Evolutionary conservation across 192 early-diverging fungal genomes (phyloP).

Genomic region (Radiomyces spectabilis): DNA sequence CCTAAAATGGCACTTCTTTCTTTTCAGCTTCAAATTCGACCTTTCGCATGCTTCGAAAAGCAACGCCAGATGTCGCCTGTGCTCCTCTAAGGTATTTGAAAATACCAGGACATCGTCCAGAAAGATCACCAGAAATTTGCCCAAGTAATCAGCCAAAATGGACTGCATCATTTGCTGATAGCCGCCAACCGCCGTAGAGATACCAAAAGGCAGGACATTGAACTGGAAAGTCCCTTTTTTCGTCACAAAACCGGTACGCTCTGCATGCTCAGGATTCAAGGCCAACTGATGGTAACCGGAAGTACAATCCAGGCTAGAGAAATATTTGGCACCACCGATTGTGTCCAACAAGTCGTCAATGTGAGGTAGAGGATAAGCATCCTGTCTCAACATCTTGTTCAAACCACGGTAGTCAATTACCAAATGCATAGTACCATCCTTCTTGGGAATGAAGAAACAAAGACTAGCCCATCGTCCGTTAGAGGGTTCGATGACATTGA

Average conservation of each 20-base stretch:
- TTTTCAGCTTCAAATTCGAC: no score
- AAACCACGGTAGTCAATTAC: slow-evolving; percentile 10
- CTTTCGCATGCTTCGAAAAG: not conserved
- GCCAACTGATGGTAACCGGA: not conserved
- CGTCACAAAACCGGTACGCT: not conserved
- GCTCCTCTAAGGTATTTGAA: slow-evolving; percentile 6
- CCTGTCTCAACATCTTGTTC: slow-evolving; percentile 32
- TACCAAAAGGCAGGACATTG: not conserved
- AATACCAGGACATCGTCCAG: not conserved
- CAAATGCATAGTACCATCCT: not conserved
- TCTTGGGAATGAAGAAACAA: not conserved
- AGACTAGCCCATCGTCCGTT: not conserved
- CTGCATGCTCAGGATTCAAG: not conserved
- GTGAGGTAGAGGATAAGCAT: slow-evolving; percentile 42
- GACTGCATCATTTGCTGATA: not conserved
- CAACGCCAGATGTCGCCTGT: not conserved
- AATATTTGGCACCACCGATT: slow-evolving; percentile 15
- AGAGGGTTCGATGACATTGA: not conserved
- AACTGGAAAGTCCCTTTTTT: not conserved
- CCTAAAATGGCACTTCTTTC: no score
- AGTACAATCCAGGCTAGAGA: slow-evolving; percentile 32
- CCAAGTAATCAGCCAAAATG: no score
- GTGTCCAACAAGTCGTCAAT: slow-evolving; percentile 37
- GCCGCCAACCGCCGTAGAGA: fast-evolving
- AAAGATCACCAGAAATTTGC: not conserved